Evolutionary conservation across 2,329 filamentous ascomycete species (phyloP), one percentile per base, ranked within the genome.

Genomic region (Colletotrichum destructivum): DNA sequence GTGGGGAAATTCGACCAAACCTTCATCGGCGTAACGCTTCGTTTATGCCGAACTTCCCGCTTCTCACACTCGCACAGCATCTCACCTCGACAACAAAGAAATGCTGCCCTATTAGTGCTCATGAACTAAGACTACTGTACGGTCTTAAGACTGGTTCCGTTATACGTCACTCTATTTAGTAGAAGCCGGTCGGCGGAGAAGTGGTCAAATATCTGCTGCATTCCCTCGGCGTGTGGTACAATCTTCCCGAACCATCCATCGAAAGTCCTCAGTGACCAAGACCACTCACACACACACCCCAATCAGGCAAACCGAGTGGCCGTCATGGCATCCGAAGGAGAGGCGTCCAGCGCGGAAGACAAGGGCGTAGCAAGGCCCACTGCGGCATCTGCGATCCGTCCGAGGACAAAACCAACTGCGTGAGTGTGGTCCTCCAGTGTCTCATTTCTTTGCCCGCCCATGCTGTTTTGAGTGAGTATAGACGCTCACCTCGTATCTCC

Each of bases 321-420:
- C 38, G 40, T 13, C n/a, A 71, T 71, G 69, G 46, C 40, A 11
- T 71, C 69, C 13, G 69, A 71, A 31, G 66, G 38, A 15, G 59
- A 69, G 16, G 18, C 47, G 40, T 71, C 69, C n/a, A 71, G 69
- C 35, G 46, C 54, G 7, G 69, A 69, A 7, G 69, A 69, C 16
- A 63, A 54, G 23, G 40, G 52, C 16, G n/a, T 38, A n/a, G 11
- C 35, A 8, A 44, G 21, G 3, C 54, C 65, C 47, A 46, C 46
- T 7, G 40, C 59, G 21, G 31, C 31, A 1, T 69, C 69, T 1
- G 11, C 46, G 8, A 47, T 51, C 35, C 65, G 65, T 51, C 62
- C 73, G 11, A 72, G 52, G 18, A 64, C 64, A 26, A 75, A 75
- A 40, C 71, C 73, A 23, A 74, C 71, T 15, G 74, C 74, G 73